phyloP scores from a whole-genome alignment of 2,329 filamentous ascomycete species.

The Arachnopeziza araneosa region DNA sequence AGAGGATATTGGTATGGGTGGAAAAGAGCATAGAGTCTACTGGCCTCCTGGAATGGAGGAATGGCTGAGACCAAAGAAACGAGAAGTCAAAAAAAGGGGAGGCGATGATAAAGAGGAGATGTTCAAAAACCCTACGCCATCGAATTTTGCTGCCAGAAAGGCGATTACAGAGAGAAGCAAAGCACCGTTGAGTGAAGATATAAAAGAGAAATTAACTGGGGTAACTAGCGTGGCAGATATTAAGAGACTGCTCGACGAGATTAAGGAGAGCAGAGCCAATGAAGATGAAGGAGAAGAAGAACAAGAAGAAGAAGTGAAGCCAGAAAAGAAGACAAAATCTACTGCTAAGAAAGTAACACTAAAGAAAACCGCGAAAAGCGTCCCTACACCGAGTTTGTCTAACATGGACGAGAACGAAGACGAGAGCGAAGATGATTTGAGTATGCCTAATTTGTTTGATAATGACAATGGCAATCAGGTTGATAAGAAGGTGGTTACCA shows the following conservation, averaged over 20 bases:
- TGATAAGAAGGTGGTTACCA: neutral
- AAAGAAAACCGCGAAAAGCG: constrained; percentile 28
- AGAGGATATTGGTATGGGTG: constrained; percentile 81
- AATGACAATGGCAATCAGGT: constrained; percentile 20
- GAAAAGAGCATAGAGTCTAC: constrained; percentile 73
- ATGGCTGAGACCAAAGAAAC: constrained; percentile 79
- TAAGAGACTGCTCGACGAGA: constrained; percentile 22
- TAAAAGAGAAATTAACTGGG: constrained; percentile 18
- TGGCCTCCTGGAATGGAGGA: constrained; percentile 89
- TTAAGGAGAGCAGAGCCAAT: constrained; percentile 12
- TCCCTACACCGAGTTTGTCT: constrained; percentile 38
- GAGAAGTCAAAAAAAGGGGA: constrained; percentile 49
- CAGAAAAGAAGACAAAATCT: constrained; percentile 11
- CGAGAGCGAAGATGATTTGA: constrained; percentile 27
- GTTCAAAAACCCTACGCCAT: constrained; percentile 25
- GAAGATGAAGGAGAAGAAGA: constrained; percentile 6
- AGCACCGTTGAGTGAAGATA: constrained; percentile 15
- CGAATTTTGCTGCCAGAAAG: constrained; percentile 26
- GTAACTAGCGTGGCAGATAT: constrained; percentile 20
- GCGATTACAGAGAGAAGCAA: constrained; percentile 16
- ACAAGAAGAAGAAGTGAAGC: constrained; percentile 4
- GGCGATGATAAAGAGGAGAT: constrained; percentile 32
- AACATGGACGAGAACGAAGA: constrained; percentile 31
- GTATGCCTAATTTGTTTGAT: constrained; percentile 36
- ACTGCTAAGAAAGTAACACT: constrained; percentile 13